Conservation (phyloP, 139 green algal species). For the Coelastrella sp. region DNA sequence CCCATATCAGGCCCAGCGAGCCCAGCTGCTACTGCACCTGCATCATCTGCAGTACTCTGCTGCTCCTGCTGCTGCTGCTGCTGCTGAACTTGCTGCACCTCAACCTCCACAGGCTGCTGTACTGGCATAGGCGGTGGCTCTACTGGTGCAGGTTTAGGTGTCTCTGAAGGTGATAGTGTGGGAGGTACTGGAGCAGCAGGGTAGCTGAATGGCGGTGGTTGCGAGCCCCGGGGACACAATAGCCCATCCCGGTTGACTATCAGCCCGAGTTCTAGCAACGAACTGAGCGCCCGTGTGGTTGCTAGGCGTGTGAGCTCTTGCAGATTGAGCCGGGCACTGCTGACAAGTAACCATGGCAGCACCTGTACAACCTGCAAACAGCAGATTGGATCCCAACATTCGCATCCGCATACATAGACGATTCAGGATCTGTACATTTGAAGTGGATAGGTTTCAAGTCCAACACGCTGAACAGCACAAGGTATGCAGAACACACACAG, state of each 20-base stretch:
- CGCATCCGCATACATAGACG: background rate
- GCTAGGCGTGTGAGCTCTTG: constrained; percentile 62
- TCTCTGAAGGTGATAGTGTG: constrained; percentile 1
- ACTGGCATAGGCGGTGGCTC: background rate
- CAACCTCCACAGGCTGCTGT: background rate
- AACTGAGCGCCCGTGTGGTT: constrained; percentile 54
- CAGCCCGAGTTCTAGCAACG: constrained; percentile 67
- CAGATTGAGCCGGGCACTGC: constrained; percentile 49
- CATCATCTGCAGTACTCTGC: constrained; percentile 35
- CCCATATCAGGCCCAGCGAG: constrained; percentile 28
- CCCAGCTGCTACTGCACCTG: constrained; percentile 8
- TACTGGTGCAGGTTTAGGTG: background rate
- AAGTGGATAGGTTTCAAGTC: background rate
- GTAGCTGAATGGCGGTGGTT: constrained; percentile 16
- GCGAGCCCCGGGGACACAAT: background rate
- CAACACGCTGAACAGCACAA: too few relatives aligned
- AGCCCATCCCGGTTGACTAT: background rate
- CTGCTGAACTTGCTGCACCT: background rate
- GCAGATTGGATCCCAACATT: background rate
- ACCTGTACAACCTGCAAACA: constrained; percentile 53
- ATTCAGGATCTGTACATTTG: background rate
- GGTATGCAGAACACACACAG: too few relatives aligned
- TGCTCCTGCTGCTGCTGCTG: constrained; percentile 12
- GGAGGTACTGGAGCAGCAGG: background rate
- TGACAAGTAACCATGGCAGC: constrained; percentile 71